Evolutionary conservation across 352 stramenopile species (phyloP).

Genomic region (Phytophthora sansomeana): DNA sequence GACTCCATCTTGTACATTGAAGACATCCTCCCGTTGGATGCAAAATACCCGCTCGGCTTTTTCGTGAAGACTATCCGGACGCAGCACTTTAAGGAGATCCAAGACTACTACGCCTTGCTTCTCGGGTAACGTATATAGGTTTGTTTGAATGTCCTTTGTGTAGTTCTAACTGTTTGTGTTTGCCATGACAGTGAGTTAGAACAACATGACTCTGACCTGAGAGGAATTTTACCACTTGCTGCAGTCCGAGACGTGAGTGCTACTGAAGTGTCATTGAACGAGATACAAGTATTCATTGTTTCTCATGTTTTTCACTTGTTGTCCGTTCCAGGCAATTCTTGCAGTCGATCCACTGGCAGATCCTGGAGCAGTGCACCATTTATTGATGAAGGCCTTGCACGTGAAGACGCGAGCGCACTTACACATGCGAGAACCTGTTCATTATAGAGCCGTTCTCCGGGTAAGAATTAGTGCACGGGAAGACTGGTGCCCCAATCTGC

Average conservation of each 20-base stretch:
- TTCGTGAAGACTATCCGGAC: slow-evolving; percentile 83
- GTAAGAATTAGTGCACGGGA: slow-evolving; percentile 24
- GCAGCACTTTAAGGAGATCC: slow-evolving; percentile 88
- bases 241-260: slow-evolving; percentile 28
- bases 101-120: slow-evolving; percentile 74
- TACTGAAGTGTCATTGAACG: not conserved
- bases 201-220: slow-evolving; percentile 51
- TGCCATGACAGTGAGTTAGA: slow-evolving; percentile 55
- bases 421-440: slow-evolving; percentile 55
- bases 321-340: slow-evolving; percentile 34
- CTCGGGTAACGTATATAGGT: slow-evolving; percentile 43
- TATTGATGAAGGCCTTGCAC: slow-evolving; percentile 51
- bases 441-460: slow-evolving; percentile 65
- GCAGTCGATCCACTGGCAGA: slow-evolving; percentile 64
- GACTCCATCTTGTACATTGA: slow-evolving; percentile 81
- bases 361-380: slow-evolving; percentile 29
- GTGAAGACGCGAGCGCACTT: slow-evolving; percentile 55
- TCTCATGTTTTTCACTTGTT: slow-evolving; percentile 1
- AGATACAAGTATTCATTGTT: not conserved
- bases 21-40: slow-evolving; percentile 63
- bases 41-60: slow-evolving; percentile 65
- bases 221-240: slow-evolving; percentile 53
- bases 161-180: slow-evolving; percentile 4
- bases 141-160: not conserved
- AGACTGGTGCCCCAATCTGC: not conserved